Conservation (phyloP, 2,329 filamentous ascomycete species). For the Hymenoscyphus linearis region DNA sequence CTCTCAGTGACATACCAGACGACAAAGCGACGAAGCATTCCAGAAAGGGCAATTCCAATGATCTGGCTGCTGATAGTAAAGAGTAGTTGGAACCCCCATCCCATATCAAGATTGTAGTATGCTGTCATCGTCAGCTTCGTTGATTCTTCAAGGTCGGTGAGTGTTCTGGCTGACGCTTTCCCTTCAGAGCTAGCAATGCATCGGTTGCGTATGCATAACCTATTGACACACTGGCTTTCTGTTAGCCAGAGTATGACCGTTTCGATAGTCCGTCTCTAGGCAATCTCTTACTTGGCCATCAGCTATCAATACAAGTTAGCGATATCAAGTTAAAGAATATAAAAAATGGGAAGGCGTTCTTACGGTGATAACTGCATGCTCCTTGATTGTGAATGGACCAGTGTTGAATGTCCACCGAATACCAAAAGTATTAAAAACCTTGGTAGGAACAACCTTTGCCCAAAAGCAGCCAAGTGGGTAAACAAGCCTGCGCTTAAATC, state of each 20-base stretch:
- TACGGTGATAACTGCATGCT: constrained; percentile 62
- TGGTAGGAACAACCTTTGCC: constrained; percentile 37
- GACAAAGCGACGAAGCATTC: constrained; percentile 54
- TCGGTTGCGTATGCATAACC: constrained; percentile 60
- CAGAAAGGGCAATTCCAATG: constrained; percentile 59
- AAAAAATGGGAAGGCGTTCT: neutral
- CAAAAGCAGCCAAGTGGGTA: constrained; percentile 20
- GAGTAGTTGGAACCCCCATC: constrained; percentile 54
- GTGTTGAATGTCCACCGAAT: constrained; percentile 53
- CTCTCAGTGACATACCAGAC: constrained; percentile 36
- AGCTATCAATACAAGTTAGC: constrained; percentile 7
- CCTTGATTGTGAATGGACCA: constrained; percentile 64
- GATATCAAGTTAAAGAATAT: constrained; percentile 31
- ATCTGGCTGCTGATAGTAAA: constrained; percentile 56
- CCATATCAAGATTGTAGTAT: constrained; percentile 60
- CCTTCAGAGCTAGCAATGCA: constrained; percentile 61
- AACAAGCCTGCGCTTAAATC: constrained; percentile 5
- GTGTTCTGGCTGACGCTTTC: constrained; percentile 13
- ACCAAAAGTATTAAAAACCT: constrained; percentile 42
- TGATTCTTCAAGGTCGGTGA: neutral
- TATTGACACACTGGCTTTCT: constrained; percentile 28
- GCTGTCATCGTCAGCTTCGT: constrained; percentile 39
- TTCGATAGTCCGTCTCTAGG: neutral
- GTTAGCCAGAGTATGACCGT: neutral
- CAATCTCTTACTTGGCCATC: constrained; percentile 18